Evolutionary conservation across 2,329 filamentous ascomycete species (phyloP).

Genomic region (Geoglossum cookeanum): DNA sequence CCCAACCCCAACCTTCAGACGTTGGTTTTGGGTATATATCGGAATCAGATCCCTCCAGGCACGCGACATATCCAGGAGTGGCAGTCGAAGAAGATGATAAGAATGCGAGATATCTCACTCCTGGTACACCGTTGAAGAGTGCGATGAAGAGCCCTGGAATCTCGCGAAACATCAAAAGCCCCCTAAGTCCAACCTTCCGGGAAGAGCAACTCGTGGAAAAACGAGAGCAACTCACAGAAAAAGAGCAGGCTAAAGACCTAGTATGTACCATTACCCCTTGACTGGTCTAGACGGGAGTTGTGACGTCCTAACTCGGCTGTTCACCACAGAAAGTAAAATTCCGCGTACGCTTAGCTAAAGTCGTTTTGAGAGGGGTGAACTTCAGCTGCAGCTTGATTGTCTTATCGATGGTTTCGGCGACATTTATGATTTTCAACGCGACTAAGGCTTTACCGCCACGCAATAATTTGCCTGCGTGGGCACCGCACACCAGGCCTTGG

Average conservation of each 20-base stretch:
- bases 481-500: slow-evolving; percentile 61
- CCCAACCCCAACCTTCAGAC: slow-evolving; percentile 58
- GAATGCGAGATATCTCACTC: slow-evolving; percentile 32
- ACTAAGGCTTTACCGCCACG: slow-evolving; percentile 56
- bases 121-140: slow-evolving; percentile 69
- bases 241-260: slow-evolving; percentile 70
- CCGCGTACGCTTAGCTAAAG: slow-evolving; percentile 74
- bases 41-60: slow-evolving; percentile 30
- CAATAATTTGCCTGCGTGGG: slow-evolving; percentile 75
- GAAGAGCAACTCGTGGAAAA: slow-evolving; percentile 80
- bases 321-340: slow-evolving; percentile 6
- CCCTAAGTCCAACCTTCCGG: slow-evolving; percentile 75
- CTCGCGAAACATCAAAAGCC: slow-evolving; percentile 52
- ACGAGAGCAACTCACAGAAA: slow-evolving; percentile 61
- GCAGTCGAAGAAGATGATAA: slow-evolving; percentile 33
- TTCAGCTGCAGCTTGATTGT: slow-evolving; percentile 95
- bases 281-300: background rate
- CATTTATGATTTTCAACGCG: slow-evolving; percentile 80
- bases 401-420: slow-evolving; percentile 72
- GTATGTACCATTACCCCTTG: slow-evolving; percentile 35
- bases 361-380: slow-evolving; percentile 85
- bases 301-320: too few relatives aligned
- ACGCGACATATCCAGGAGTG: slow-evolving; percentile 27
- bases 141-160: slow-evolving; percentile 78
- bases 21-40: slow-evolving; percentile 84